These are phyloP conservation scores for Platanus orientalis DNA, from an alignment of 164 flowering plant species.

Conservation along the genomic window DNA sequence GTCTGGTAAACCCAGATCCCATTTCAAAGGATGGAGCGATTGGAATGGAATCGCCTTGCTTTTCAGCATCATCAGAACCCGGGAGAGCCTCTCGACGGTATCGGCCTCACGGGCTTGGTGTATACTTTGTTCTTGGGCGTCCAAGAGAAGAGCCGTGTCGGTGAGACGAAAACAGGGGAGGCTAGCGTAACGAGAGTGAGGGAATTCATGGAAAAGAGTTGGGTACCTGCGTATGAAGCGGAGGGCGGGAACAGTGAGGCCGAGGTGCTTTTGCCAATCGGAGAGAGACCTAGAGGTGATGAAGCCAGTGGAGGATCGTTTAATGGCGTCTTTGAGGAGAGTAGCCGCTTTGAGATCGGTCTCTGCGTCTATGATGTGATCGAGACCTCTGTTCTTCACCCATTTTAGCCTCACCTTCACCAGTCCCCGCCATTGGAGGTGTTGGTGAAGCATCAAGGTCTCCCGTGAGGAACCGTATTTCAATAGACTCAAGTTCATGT, in stretches of 20 bases:
- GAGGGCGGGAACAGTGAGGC: constrained; percentile 87
- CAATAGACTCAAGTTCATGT: no score
- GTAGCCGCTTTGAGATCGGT: constrained; percentile 91
- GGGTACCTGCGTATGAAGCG: constrained; percentile 89
- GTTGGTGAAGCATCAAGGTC: constrained; percentile 14
- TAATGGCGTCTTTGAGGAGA: constrained; percentile 88
- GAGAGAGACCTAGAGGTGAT: constrained; percentile 57
- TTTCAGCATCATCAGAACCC: constrained; percentile 71
- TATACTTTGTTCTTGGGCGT: constrained; percentile 46
- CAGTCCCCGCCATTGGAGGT: constrained; percentile 17
- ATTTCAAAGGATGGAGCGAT: constrained; percentile 54
- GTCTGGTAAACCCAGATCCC: constrained; percentile 89
- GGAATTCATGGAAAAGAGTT: constrained; percentile 71
- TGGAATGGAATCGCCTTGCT: constrained; percentile 43
- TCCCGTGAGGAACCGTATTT: no score
- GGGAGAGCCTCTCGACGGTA: constrained; percentile 53
- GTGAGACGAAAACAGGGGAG: constrained; percentile 71
- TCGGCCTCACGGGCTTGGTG: constrained; percentile 36
- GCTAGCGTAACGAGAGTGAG: constrained; percentile 52
- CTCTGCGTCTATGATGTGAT: constrained; percentile 81
- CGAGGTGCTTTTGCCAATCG: constrained; percentile 75
- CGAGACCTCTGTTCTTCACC: constrained; percentile 77
- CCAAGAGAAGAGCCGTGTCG: constrained; percentile 50
- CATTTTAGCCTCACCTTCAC: constrained; percentile 82
- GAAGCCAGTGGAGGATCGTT: constrained; percentile 65